These are phyloP conservation scores for Diphasiastrum complanatum DNA, from an alignment of 83 land plant species.

Conservation along the genomic window DNA sequence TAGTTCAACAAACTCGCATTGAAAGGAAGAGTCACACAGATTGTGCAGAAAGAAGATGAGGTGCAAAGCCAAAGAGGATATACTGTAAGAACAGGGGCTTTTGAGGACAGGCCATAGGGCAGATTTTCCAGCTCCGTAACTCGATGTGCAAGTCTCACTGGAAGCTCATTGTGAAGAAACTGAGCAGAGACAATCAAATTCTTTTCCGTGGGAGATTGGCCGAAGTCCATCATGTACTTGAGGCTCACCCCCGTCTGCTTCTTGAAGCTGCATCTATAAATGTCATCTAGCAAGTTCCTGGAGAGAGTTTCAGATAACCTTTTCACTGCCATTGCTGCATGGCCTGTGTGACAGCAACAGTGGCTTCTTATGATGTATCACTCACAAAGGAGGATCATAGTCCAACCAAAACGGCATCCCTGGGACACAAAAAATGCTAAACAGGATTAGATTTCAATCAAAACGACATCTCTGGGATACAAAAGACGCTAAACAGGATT, in stretches of 20 bases:
- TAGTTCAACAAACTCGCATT: too few species aligned
- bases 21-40: too few species aligned
- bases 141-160: constrained; percentile 82
- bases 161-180: constrained; percentile 93
- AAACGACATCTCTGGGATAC: too few species aligned
- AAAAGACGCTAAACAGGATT: too few species aligned
- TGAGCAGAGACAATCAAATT: constrained; percentile 74
- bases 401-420: too few species aligned
- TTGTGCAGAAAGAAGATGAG: too few species aligned
- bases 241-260: constrained; percentile 93
- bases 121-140: constrained; percentile 79
- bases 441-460: too few species aligned
- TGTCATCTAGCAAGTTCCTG: constrained; percentile 63
- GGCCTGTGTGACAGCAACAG: too few species aligned
- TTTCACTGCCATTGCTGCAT: constrained; percentile 34
- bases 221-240: constrained; percentile 95
- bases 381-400: too few species aligned
- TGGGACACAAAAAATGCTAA: too few species aligned
- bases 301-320: constrained; percentile 43
- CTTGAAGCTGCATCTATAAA: constrained; percentile 70
- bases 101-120: constrained; percentile 75
- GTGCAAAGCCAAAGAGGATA: too few species aligned
- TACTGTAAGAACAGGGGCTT: constrained; percentile 82
- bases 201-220: constrained; percentile 46
- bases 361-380: too few species aligned